phyloP scores from a whole-genome alignment of 1,139 yeast species.

The Magnusiomyces tetraspermus region DNA sequence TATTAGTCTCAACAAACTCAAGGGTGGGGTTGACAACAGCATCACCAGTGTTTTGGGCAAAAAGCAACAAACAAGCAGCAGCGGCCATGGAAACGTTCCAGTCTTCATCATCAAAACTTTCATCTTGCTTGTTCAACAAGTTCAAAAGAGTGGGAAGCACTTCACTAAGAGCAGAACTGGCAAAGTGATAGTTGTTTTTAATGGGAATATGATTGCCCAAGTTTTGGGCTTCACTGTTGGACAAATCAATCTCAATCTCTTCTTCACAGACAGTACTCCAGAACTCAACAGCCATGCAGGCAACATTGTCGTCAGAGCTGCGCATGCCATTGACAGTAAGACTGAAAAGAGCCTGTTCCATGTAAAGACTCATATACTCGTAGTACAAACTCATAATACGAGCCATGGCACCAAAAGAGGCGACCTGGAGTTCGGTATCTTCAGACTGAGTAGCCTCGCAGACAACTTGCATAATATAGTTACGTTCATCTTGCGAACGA shows the following conservation, averaged over 20 bases:
- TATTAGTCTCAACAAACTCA: constrained; percentile 68
- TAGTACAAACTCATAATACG: constrained; percentile 87
- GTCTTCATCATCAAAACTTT: constrained; percentile 86
- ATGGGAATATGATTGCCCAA: constrained; percentile 23
- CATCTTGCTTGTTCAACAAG: constrained; percentile 79
- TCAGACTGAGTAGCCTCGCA: constrained; percentile 95
- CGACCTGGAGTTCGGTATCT: constrained; percentile 74
- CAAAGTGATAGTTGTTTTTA: constrained; percentile 52
- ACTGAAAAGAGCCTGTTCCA: constrained; percentile 93
- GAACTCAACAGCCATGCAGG: constrained; percentile 97
- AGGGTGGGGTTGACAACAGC: constrained; percentile 79
- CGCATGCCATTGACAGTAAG: constrained; percentile 90
- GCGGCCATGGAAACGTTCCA: constrained; percentile 99
- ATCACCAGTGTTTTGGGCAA: constrained; percentile 83
- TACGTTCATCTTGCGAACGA: constrained; percentile 88
- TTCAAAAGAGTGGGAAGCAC: constrained; percentile 79
- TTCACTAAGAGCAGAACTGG: constrained; percentile 70
- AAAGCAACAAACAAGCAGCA: constrained; percentile 89
- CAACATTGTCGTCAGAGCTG: constrained; percentile 73
- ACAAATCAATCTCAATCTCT: constrained; percentile 71
- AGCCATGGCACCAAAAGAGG: constrained; percentile 93
- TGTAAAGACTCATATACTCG: constrained; percentile 80
- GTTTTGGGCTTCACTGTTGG: constrained; percentile 46
- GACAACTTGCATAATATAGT: constrained; percentile 95
- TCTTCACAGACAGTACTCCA: constrained; percentile 98